Percentiles rank a stretch among this genome's conserved stretches.
Evolutionary conservation across 331 rosid species (phyloP).

Genomic region (Malus hybrid): DNA sequence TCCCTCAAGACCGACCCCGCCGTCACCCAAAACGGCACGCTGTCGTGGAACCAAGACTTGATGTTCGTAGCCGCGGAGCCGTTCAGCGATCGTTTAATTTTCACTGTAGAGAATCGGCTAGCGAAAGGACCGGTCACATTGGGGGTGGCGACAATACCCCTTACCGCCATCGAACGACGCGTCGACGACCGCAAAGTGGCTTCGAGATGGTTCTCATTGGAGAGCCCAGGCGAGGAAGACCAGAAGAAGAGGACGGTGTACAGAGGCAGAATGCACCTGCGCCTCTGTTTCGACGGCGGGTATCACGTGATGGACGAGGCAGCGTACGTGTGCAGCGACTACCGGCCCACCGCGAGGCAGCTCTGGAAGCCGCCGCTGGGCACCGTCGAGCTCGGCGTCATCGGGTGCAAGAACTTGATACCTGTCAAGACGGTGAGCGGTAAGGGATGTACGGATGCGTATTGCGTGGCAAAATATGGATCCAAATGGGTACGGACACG

Average conservation of each 20-base stretch:
- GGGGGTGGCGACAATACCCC: constrained; percentile 43
- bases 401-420: constrained; percentile 50
- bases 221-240: constrained; percentile 15
- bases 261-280: constrained; percentile 57
- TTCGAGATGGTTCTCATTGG: constrained; percentile 61
- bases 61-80: constrained; percentile 82
- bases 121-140: constrained; percentile 20
- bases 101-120: constrained; percentile 48
- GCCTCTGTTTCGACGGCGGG: constrained; percentile 82
- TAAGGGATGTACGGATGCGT: constrained; percentile 58
- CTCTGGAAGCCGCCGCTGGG: constrained; percentile 85
- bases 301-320: constrained; percentile 96
- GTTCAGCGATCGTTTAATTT: constrained; percentile 30
- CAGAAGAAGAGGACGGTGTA: constrained; percentile 17
- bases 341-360: constrained; percentile 84
- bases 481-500: constrained; percentile 76
- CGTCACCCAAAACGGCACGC: constrained; percentile 28
- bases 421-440: constrained; percentile 63
- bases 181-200: constrained; percentile 75
- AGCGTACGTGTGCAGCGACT: constrained; percentile 74
- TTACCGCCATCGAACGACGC: constrained; percentile 45
- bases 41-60: constrained; percentile 72
- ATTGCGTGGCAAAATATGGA: constrained; percentile 84
- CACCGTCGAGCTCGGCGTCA: constrained; percentile 61
- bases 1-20: constrained; percentile 32